A percentile compares a stretch with the other conserved stretches of the same genome.
Conservation (phyloP, 2,329 filamentous ascomycete species). For the Fusarium dimerum region DNA sequence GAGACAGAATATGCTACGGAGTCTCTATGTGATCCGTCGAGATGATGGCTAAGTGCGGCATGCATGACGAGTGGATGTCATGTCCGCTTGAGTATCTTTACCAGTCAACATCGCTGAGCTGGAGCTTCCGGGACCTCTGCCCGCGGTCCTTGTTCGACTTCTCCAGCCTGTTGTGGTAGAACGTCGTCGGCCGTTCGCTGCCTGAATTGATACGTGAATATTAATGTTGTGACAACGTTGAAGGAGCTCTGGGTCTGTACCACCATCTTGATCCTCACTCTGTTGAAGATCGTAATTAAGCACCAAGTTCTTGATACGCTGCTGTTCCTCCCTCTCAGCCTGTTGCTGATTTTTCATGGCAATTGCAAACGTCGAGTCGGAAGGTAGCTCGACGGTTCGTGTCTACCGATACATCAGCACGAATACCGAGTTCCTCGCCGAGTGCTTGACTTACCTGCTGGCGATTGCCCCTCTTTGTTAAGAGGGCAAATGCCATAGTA, state of each 20-base stretch:
- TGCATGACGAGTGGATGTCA: conserved; percentile 4
- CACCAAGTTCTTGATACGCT: conserved; percentile 96
- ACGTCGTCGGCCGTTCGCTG: conserved; percentile 49
- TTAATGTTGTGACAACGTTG: conserved; percentile 33
- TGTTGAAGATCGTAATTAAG: conserved; percentile 94
- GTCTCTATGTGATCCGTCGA: no score
- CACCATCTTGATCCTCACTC: conserved; percentile 78
- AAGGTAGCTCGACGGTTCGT: conserved; percentile 83
- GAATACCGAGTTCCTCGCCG: not conserved
- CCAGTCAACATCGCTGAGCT: conserved; percentile 98
- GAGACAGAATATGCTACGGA: no score
- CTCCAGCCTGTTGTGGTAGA: conserved; percentile 58
- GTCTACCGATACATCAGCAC: conserved; percentile 56
- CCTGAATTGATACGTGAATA: conserved; percentile 53
- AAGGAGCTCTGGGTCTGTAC: conserved; percentile 21
- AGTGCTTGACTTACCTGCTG: conserved; percentile 66
- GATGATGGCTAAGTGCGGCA: no score
- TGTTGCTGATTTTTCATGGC: conserved; percentile 96
- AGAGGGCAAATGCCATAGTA: conserved; percentile 95
- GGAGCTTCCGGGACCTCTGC: conserved; percentile 85
- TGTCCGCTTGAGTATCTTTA: conserved; percentile 47
- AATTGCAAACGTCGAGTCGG: conserved; percentile 91
- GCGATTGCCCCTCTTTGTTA: conserved; percentile 94
- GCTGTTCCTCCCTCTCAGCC: conserved; percentile 93
- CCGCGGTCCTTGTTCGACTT: conserved; percentile 63